Percentiles rank a stretch among this genome's conserved stretches.
Conservation (phyloP, 2,329 filamentous ascomycete species). For the Aspergillus hortae region DNA sequence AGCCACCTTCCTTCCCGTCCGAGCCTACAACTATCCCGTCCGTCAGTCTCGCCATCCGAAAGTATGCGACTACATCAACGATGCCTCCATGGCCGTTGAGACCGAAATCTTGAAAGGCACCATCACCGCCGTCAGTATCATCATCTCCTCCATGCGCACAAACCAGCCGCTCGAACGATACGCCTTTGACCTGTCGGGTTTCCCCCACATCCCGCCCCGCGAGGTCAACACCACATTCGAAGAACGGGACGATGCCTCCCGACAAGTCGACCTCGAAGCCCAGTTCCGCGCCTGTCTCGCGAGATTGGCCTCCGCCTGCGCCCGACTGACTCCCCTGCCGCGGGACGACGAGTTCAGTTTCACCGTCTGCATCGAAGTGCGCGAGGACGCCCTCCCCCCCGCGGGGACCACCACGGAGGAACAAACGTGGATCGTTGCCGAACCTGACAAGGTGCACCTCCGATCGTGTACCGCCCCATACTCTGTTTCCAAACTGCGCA, state of each 20-base stretch:
- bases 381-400: conserved; percentile 45
- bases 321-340: conserved; percentile 42
- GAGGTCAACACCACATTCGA: conserved; percentile 53
- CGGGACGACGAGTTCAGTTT: conserved; percentile 47
- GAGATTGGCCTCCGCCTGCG: conserved; percentile 42
- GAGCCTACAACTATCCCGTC: conserved; percentile 79
- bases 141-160: conserved; percentile 51
- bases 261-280: conserved; percentile 44
- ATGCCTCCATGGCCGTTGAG: conserved; percentile 70
- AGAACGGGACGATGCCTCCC: conserved; percentile 33
- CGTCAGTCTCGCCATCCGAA: conserved; percentile 81
- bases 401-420: conserved; percentile 47
- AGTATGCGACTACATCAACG: conserved; percentile 80
- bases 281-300: conserved; percentile 48
- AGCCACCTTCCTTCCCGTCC: conserved; percentile 71
- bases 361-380: conserved; percentile 48
- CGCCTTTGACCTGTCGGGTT: conserved; percentile 57
- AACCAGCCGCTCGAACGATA: conserved; percentile 57
- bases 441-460: conserved; percentile 45
- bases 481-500: conserved; percentile 36
- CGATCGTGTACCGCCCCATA: conserved; percentile 38
- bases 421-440: conserved; percentile 59
- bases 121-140: conserved; percentile 54
- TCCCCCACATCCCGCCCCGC: conserved; percentile 47
- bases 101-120: conserved; percentile 63